phyloP scores from a whole-genome alignment of 768 basidiomycete species.

The Russula sp. region DNA sequence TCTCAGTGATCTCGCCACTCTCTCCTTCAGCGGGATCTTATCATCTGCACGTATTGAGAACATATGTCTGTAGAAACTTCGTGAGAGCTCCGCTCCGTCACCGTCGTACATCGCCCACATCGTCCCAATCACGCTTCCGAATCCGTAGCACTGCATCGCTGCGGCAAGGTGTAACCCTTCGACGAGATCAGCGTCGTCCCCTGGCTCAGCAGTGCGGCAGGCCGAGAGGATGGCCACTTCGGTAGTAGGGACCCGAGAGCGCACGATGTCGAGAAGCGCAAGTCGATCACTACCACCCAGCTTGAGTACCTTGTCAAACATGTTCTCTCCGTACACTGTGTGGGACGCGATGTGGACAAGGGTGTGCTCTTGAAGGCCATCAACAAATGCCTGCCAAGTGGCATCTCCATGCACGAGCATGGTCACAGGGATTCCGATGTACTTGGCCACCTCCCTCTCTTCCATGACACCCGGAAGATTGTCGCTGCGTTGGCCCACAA shows the following conservation, averaged over 20 bases:
- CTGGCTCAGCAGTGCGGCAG: not conserved
- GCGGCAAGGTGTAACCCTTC: slow-evolving; percentile 15
- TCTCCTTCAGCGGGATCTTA: not conserved
- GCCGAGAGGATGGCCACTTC: slow-evolving; percentile 14
- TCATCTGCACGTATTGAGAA: not conserved
- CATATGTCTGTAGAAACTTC: not conserved
- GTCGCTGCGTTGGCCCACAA: not conserved
- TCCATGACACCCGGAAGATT: not conserved
- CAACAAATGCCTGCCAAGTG: not conserved
- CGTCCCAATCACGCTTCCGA: slow-evolving; percentile 20
- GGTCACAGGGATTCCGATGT: not conserved
- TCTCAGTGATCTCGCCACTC: not conserved
- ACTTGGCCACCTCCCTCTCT: not conserved
- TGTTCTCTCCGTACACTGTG: not conserved
- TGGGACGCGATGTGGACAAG: slow-evolving; percentile 9
- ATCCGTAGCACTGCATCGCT: slow-evolving; percentile 21
- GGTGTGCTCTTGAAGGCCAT: not conserved
- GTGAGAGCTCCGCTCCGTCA: slow-evolving; percentile 6
- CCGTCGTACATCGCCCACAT: slow-evolving; percentile 20
- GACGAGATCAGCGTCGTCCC: not conserved
- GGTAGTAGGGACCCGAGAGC: slow-evolving; percentile 1
- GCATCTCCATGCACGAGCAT: not conserved
- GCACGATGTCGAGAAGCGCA: not conserved
- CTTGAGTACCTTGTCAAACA: not conserved
- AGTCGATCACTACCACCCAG: not conserved